Conservation (phyloP, 2,329 filamentous ascomycete genomes). For the Fusarium anthophilum region DNA sequence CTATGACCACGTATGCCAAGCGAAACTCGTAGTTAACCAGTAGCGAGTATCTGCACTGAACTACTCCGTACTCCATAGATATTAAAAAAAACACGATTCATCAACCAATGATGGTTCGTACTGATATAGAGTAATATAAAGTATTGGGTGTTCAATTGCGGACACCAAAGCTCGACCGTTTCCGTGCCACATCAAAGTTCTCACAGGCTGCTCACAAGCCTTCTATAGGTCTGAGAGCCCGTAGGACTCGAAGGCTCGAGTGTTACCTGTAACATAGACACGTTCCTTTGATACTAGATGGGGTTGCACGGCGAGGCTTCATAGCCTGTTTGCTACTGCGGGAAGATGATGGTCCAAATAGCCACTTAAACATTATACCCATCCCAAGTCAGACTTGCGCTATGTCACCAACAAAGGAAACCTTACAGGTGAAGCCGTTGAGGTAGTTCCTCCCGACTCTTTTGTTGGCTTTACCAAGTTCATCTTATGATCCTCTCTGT, state of each 20-base stretch:
- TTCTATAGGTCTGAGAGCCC: background rate
- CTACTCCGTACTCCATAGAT: background rate
- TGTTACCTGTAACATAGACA: constrained; percentile 6
- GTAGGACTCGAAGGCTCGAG: background rate
- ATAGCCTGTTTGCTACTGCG: background rate
- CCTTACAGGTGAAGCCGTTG: background rate
- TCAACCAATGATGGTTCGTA: background rate
- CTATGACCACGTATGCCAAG: background rate
- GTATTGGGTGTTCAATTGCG: background rate
- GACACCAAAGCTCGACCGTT: background rate
- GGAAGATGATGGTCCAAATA: background rate
- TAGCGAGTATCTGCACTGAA: background rate
- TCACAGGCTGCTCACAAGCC: background rate
- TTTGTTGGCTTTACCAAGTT: background rate
- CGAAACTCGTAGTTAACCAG: background rate
- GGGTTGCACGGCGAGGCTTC: background rate
- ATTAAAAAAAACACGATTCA: background rate
- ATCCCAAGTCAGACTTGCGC: background rate
- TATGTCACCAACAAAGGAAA: background rate
- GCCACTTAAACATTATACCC: background rate
- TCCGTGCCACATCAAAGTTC: background rate
- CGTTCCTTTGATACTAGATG: background rate
- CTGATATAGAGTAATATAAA: background rate
- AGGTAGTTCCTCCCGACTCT: background rate
- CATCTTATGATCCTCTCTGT: background rate